A percentile compares a stretch with the other conserved stretches of the same genome.
Evolutionary conservation across 768 basidiomycete genomes (phyloP).

Genomic region (Psilocybe cyanescens): DNA sequence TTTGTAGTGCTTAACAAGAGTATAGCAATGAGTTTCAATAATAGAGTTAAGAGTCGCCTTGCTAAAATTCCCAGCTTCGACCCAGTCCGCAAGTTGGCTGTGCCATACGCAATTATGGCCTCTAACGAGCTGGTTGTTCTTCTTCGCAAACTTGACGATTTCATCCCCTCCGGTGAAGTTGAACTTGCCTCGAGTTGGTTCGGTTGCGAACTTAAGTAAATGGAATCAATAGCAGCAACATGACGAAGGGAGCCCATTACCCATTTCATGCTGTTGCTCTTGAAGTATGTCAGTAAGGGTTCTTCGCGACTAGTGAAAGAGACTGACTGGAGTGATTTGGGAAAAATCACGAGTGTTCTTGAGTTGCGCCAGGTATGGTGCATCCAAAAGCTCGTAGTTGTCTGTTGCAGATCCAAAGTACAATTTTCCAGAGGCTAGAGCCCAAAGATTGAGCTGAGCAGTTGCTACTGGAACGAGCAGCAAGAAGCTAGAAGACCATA

Average conservation of each 20-base stretch:
- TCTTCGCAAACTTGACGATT: constrained; percentile 47
- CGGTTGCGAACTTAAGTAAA: constrained; percentile 49
- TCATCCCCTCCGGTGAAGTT: constrained; percentile 51
- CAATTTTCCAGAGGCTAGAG: constrained; percentile 42
- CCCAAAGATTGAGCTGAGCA: constrained; percentile 27
- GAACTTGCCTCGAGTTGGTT: constrained; percentile 52
- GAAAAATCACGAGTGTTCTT: constrained; percentile 42
- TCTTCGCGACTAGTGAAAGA: neutral
- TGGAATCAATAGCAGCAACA: no score
- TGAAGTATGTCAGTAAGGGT: neutral
- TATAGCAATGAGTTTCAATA: constrained; percentile 49
- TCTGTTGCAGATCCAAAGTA: constrained; percentile 56
- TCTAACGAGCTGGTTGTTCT: constrained; percentile 46
- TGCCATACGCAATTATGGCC: constrained; percentile 54
- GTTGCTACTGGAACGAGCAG: constrained; percentile 11
- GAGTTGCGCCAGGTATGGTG: constrained; percentile 41
- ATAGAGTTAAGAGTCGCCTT: constrained; percentile 44
- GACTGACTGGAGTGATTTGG: constrained; percentile 47
- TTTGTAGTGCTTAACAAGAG: constrained; percentile 52
- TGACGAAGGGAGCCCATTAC: constrained; percentile 24
- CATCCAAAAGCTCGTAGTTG: constrained; percentile 47
- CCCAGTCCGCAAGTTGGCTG: constrained; percentile 56
- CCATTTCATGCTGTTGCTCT: constrained; percentile 60
- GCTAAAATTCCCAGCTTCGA: constrained; percentile 43
- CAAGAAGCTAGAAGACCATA: constrained; percentile 4